These are phyloP conservation scores for Heterobasidion occidentale DNA, from an alignment of 1,284 basidiomycete genomes.

Conservation along the genomic window DNA sequence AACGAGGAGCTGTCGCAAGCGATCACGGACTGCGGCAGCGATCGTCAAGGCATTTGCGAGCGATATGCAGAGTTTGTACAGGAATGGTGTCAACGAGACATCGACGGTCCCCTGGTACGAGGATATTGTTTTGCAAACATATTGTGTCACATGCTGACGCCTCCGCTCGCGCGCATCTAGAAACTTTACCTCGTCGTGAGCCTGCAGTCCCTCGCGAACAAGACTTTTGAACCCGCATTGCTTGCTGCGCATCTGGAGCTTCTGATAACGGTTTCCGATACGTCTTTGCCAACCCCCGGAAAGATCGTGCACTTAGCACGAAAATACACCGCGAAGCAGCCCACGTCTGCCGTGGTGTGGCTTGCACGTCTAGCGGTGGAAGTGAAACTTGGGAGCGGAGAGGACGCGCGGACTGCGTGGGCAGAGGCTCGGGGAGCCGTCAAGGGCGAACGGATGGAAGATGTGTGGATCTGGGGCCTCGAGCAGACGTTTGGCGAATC, in stretches of 20 bases:
- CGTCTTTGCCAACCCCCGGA: slow-evolving; percentile 19
- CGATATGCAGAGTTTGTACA: slow-evolving; percentile 51
- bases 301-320: slow-evolving; percentile 33
- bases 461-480: slow-evolving; percentile 48
- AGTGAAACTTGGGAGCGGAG: slow-evolving; percentile 18
- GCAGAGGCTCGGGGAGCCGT: slow-evolving; percentile 32
- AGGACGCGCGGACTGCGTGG: slow-evolving; percentile 28
- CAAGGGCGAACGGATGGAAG: slow-evolving; percentile 24
- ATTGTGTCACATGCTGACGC: not conserved
- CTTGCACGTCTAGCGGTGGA: slow-evolving; percentile 43
- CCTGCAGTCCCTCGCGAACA: slow-evolving; percentile 35
- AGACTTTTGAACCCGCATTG: slow-evolving; percentile 24
- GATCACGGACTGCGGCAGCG: slow-evolving; percentile 22
- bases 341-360: slow-evolving; percentile 37
- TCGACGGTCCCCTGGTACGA: slow-evolving; percentile 46
- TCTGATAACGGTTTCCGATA: slow-evolving; percentile 16
- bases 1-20: slow-evolving; percentile 44
- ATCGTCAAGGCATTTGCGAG: slow-evolving; percentile 20
- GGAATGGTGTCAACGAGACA: slow-evolving; percentile 40
- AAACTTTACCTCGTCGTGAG: slow-evolving; percentile 47
- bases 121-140: slow-evolving; percentile 17
- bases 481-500: slow-evolving; percentile 15
- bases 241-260: slow-evolving; percentile 41
- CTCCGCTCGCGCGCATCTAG: slow-evolving; percentile 17
- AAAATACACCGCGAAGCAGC: slow-evolving; percentile 33